Conservation (phyloP, 78 protist species). For the Dictyostelium brefeldianum region DNA sequence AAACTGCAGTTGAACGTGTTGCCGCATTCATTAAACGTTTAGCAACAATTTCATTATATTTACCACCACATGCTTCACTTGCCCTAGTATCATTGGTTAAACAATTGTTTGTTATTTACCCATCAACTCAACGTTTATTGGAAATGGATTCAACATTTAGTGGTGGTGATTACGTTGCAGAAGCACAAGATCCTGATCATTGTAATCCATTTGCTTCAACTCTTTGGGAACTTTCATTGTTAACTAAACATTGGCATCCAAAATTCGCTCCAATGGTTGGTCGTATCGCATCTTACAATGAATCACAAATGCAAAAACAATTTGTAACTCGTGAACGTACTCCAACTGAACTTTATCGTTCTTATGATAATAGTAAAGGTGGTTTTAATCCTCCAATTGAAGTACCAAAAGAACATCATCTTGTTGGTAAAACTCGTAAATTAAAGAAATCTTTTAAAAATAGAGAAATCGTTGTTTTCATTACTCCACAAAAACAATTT, state of each 20-base stretch:
- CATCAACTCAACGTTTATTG: conserved; percentile 46
- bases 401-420: conserved; percentile 49
- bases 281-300: conserved; percentile 26
- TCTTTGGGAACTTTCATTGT: conserved; percentile 54
- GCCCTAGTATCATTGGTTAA: conserved; percentile 38
- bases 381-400: conserved; percentile 77
- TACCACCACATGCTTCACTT: conserved; percentile 53
- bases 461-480: not conserved
- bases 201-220: conserved; percentile 73
- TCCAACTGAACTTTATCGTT: conserved; percentile 29
- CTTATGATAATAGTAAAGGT: conserved; percentile 40
- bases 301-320: conserved; percentile 7
- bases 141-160: conserved; percentile 40
- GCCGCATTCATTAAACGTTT: conserved; percentile 61
- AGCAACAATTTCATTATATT: not conserved
- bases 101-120: conserved; percentile 48
- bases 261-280: conserved; percentile 56
- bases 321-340: conserved; percentile 15
- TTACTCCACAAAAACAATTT: conserved; percentile 7
- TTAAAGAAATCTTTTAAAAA: conserved; percentile 19
- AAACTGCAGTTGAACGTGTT: conserved; percentile 65
- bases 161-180: conserved; percentile 58
- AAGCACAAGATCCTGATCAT: conserved; percentile 66
- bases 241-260: conserved; percentile 74
- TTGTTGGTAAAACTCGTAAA: conserved; percentile 27